Percentiles rank a stretch among this genome's conserved stretches.
phyloP scores from a whole-genome alignment of 768 basidiomycete genomes.

The Tylopilus rubrobrunneus region DNA sequence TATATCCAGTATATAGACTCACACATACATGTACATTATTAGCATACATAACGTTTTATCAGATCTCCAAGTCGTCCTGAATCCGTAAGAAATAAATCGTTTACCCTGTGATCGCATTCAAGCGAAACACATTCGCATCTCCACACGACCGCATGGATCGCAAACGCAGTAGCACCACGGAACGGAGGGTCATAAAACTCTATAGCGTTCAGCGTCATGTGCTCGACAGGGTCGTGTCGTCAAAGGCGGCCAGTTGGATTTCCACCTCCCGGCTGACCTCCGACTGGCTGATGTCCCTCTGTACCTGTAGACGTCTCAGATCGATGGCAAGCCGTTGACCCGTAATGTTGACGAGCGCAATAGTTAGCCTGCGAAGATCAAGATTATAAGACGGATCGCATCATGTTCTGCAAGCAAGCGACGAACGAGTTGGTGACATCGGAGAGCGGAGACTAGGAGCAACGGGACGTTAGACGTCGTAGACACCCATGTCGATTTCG shows the following conservation, averaged over 20 bases:
- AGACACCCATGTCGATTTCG: background rate
- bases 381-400: background rate
- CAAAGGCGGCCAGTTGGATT: background rate
- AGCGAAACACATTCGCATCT: background rate
- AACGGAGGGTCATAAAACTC: background rate
- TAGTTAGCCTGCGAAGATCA: background rate
- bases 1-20: too few relatives aligned
- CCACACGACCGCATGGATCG: background rate
- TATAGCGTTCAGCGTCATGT: background rate
- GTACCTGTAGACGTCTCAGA: background rate
- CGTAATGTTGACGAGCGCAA: background rate
- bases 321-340: constrained; percentile 5
- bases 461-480: background rate
- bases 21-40: too few relatives aligned
- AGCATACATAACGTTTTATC: background rate
- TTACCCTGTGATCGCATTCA: background rate
- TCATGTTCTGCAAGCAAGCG: background rate
- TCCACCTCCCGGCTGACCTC: constrained; percentile 4
- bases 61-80: background rate
- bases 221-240: background rate
- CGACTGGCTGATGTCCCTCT: background rate
- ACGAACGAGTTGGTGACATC: background rate
- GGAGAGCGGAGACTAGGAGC: background rate
- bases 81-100: background rate
- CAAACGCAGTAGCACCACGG: background rate